Conservation (phyloP, 352 stramenopile species). For the Pseudoperonospora humuli region DNA sequence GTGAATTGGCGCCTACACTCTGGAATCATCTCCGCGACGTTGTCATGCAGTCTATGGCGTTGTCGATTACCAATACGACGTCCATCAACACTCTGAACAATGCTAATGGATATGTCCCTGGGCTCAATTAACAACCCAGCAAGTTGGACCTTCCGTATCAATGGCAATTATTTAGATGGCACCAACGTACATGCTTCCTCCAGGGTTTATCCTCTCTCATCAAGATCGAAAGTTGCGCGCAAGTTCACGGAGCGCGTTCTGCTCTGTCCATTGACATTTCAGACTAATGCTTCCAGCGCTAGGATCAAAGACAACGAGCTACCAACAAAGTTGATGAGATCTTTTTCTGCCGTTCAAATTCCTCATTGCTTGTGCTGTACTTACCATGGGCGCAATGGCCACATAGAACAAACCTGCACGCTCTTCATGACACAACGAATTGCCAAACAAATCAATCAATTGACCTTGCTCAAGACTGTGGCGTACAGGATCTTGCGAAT, state of each 20-base stretch:
- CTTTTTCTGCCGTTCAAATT: neutral
- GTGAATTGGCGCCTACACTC: constrained; percentile 38
- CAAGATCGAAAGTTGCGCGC: constrained; percentile 49
- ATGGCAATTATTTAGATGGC: no score
- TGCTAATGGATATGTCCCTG: constrained; percentile 12
- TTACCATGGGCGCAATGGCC: constrained; percentile 51
- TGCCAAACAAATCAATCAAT: constrained; percentile 62
- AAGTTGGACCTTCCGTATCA: neutral
- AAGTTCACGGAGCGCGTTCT: constrained; percentile 56
- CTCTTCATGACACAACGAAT: constrained; percentile 57
- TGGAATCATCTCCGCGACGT: constrained; percentile 76
- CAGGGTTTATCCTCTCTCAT: neutral
- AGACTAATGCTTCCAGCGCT: constrained; percentile 43
- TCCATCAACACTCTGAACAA: constrained; percentile 62
- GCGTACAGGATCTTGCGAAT: constrained; percentile 30
- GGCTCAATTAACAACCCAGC: constrained; percentile 11
- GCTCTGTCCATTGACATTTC: constrained; percentile 46
- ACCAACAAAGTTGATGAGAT: neutral
- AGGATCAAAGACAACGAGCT: constrained; percentile 62
- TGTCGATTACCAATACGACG: constrained; percentile 67
- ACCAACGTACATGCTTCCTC: neutral
- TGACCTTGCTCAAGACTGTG: constrained; percentile 42
- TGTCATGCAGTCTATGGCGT: constrained; percentile 77
- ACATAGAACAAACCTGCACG: constrained; percentile 59
- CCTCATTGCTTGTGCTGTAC: neutral